Evolutionary conservation across 2,329 filamentous ascomycete genomes (phyloP).

Genomic region (Colletotrichum liaoningense): DNA sequence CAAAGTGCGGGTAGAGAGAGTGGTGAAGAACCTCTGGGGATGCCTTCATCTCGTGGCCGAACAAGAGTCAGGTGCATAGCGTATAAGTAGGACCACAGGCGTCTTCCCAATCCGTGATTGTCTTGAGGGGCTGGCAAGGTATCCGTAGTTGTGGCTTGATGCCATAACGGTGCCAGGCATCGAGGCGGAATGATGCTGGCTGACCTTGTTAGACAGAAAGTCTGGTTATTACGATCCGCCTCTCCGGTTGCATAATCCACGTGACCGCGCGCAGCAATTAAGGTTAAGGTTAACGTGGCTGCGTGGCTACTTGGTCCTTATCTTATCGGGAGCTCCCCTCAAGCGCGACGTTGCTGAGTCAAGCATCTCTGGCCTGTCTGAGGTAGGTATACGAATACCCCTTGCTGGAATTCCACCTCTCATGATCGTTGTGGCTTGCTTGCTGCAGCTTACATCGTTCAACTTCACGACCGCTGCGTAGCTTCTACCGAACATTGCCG

Average conservation of each 20-base stretch:
- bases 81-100: neutral
- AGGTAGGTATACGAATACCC: neutral
- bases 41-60: neutral
- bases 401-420: neutral
- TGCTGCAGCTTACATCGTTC: neutral
- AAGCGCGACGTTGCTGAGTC: neutral
- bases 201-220: neutral
- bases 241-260: neutral
- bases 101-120: neutral
- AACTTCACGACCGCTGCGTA: slow-evolving; percentile 12
- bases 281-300: neutral
- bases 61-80: neutral
- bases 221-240: neutral
- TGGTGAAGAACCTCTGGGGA: neutral
- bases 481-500: neutral
- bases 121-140: neutral
- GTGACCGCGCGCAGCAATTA: neutral
- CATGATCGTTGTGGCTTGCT: neutral
- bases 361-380: neutral
- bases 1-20: neutral
- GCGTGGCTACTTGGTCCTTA: neutral
- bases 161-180: no score
- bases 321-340: slow-evolving; percentile 2
- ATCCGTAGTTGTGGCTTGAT: neutral
- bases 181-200: no score